These are phyloP conservation scores for Salvia hispanica DNA, from an alignment of 257 asterid genomes.

Conservation along the genomic window DNA sequence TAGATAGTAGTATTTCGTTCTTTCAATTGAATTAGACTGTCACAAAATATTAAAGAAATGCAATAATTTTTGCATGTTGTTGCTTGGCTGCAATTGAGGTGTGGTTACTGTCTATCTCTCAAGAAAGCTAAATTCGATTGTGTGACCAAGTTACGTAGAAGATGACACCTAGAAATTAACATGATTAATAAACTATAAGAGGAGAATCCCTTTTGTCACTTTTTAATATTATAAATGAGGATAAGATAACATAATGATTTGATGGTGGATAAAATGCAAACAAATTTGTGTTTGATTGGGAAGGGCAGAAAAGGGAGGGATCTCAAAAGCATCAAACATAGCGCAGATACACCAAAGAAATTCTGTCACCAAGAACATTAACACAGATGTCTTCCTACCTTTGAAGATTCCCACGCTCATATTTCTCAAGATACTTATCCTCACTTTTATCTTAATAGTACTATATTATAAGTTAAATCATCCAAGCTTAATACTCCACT, in stretches of 20 bases:
- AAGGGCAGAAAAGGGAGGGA: conserved; percentile 31
- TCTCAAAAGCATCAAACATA: conserved; percentile 46
- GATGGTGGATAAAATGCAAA: conserved; percentile 6
- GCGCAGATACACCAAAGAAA: conserved; percentile 34
- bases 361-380: conserved; percentile 43
- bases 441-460: background rate
- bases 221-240: background rate
- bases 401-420: conserved; percentile 42
- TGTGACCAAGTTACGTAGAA: background rate
- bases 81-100: background rate
- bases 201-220: background rate
- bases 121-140: background rate
- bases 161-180: conserved; percentile 4
- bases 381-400: conserved; percentile 35
- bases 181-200: background rate
- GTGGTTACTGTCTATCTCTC: background rate
- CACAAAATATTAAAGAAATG: background rate
- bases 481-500: no score
- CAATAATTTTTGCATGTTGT: background rate
- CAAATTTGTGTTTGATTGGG: conserved; percentile 15
- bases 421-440: conserved; percentile 27
- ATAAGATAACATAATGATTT: conserved; percentile 10
- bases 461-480: background rate
- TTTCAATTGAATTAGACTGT: background rate
- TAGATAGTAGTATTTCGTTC: background rate